Base-by-base conservation (phyloP, 371 early-diverging fungal species). In the Circinella minor region DNA sequence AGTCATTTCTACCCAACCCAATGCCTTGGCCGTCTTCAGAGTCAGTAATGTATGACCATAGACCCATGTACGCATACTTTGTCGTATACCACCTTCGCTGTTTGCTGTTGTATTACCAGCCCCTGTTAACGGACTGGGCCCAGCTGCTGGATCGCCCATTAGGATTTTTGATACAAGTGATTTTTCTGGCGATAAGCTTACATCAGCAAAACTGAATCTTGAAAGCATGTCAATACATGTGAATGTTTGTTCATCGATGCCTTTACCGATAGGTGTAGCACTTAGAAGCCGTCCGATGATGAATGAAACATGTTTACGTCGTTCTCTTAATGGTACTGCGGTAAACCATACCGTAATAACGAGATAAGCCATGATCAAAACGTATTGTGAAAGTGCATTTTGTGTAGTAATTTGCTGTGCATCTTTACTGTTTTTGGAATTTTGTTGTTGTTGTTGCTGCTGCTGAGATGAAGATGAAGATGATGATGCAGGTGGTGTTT, bases 181-280 rank as follows among this genome's bases (percentile, higher is more conserved):
- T 69, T 82, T 81, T 38, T 82, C 73, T 14, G 86, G 89, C 61
- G 89, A 88, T 36, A 91, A 85, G 61, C 83, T 83, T 55, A 89
- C 89, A 74, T 94, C 92, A 11, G 92, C 89, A 79, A 86, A 95
- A 20, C 93, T 84, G 77, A 94, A 93, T 20, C 95, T 90, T 15
- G 95, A 86, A 20, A 98, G 81, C 94, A 97, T 94, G 71, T 98
- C 98, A 72, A 98, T 83, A 65, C 96, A 96, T 10, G 96, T 91
- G 70, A 92, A 93, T 0, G 92, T 91, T 57, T 88, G 92, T 73
- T 95, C 96, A 71, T 93, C 93, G 60, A 94, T 82, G 3, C 71
- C 38, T 48, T 76, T 72, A 1, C 81, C 72, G 18, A 73, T 67
- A 0, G 82, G 82, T 27, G 86, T 89, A 20, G 78, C 80, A 18